phyloP scores from a whole-genome alignment of 805 yeast genomes.

The Nakazawaea sp. region DNA sequence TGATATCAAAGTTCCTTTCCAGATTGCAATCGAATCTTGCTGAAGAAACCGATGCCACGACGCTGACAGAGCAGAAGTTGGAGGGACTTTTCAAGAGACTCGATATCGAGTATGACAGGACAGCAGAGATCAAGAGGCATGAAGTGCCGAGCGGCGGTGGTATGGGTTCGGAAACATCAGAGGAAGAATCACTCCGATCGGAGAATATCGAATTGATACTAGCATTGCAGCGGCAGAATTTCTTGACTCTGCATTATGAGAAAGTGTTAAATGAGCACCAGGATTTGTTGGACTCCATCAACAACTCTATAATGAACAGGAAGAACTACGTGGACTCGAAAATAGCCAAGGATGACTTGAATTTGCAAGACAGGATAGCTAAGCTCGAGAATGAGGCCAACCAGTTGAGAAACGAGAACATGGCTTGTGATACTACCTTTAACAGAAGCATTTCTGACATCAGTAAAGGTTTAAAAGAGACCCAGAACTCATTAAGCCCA shows the following conservation, averaged over 20 bases:
- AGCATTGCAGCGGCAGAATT: slow-evolving; percentile 7
- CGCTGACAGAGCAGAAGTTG: not conserved
- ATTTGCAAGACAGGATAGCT: not conserved
- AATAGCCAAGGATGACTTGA: not conserved
- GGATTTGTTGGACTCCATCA: slow-evolving; percentile 9
- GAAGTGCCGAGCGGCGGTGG: too few species aligned
- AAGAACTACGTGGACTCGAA: slow-evolving; percentile 3
- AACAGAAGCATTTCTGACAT: not conserved
- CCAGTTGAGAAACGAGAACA: not conserved
- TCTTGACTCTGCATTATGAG: slow-evolving; percentile 2
- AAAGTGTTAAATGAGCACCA: slow-evolving; percentile 7
- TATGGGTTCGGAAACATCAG: not conserved
- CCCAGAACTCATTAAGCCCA: not conserved
- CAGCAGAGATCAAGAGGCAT: not conserved
- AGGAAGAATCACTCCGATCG: not conserved
- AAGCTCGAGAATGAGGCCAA: not conserved
- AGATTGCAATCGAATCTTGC: not conserved
- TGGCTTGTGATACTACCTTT: not conserved
- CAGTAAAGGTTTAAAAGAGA: not conserved
- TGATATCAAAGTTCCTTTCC: slow-evolving; percentile 5
- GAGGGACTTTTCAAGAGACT: not conserved
- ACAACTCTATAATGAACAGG: slow-evolving; percentile 7
- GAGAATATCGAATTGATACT: slow-evolving; percentile 3
- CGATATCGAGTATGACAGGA: not conserved
- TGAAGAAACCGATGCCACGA: not conserved